phyloP scores from a whole-genome alignment of 2,329 filamentous ascomycete species.

The Aspergillus sojae region DNA sequence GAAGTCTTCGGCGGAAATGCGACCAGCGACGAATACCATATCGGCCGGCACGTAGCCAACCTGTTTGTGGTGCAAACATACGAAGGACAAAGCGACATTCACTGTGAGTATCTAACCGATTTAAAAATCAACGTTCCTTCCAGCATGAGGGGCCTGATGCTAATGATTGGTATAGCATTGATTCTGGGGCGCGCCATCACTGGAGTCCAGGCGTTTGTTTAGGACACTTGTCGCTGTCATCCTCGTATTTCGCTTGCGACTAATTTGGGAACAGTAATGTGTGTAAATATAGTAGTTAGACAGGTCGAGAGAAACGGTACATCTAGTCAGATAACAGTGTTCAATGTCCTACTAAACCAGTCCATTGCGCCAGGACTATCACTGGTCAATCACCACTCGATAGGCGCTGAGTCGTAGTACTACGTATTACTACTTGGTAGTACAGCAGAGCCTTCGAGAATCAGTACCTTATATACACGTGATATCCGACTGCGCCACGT shows the following conservation, averaged over 20 bases:
- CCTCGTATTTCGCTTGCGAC: not conserved
- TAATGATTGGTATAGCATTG: slow-evolving; percentile 53
- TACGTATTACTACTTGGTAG: not conserved
- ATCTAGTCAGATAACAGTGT: not conserved
- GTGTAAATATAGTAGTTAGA: not conserved
- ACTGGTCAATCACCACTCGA: not conserved
- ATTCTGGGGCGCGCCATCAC: slow-evolving; percentile 71
- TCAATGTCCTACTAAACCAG: not conserved
- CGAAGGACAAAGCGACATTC: slow-evolving; percentile 97
- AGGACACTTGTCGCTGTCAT: slow-evolving; percentile 22
- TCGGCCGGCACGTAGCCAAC: slow-evolving; percentile 93
- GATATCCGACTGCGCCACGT: slow-evolving; percentile 7
- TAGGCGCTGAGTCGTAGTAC: slow-evolving; percentile 2
- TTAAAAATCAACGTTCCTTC: not conserved
- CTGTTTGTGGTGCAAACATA: slow-evolving; percentile 97
- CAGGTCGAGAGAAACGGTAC: not conserved
- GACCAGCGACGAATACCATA: slow-evolving; percentile 95
- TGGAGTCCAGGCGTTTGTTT: slow-evolving; percentile 79
- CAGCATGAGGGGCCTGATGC: not conserved
- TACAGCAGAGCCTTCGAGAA: slow-evolving; percentile 11
- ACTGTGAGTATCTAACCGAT: slow-evolving; percentile 64
- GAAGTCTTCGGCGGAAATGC: slow-evolving; percentile 98
- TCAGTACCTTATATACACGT: not conserved
- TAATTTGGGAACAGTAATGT: not conserved
- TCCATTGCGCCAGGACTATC: not conserved